Percentiles rank a stretch among this genome's conserved stretches.
Evolutionary conservation across 129 eudicot genomes (phyloP).

Genomic region (Tanacetum coccineum): DNA sequence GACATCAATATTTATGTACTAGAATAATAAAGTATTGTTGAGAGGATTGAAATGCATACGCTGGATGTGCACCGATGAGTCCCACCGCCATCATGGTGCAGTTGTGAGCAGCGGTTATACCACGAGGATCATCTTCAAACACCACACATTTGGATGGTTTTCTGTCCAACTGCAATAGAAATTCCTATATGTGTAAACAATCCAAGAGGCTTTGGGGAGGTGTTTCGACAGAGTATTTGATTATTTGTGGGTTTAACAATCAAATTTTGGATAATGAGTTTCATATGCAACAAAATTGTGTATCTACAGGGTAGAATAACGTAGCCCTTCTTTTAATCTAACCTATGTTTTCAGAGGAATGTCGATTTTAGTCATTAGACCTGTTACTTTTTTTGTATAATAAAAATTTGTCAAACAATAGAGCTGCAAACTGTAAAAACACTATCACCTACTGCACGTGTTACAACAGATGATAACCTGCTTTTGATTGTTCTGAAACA

Average conservation of each 20-base stretch:
- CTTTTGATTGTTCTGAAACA: background rate
- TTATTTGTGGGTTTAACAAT: too few species aligned
- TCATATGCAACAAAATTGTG: too few species aligned
- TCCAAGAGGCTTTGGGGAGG: background rate
- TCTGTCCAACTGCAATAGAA: conserved; percentile 70
- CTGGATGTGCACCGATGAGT: conserved; percentile 93
- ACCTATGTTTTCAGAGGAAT: background rate
- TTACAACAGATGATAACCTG: background rate
- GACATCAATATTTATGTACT: background rate
- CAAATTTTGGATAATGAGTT: too few species aligned
- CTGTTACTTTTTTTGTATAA: too few species aligned
- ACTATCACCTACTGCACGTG: background rate
- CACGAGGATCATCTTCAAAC: conserved; percentile 96
- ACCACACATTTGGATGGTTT: conserved; percentile 96
- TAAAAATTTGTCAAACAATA: too few species aligned
- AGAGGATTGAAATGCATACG: conserved; percentile 44
- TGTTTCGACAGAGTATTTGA: background rate
- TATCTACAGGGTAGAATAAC: too few species aligned
- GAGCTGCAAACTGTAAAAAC: too few species aligned
- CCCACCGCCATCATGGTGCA: conserved; percentile 98
- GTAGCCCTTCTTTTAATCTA: background rate
- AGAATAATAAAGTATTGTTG: background rate
- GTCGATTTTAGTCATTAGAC: background rate
- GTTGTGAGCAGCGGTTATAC: conserved; percentile 94
- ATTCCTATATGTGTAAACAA: background rate